phyloP scores from a whole-genome alignment of 169 alveolate species.

The Miamiensis avidus region DNA sequence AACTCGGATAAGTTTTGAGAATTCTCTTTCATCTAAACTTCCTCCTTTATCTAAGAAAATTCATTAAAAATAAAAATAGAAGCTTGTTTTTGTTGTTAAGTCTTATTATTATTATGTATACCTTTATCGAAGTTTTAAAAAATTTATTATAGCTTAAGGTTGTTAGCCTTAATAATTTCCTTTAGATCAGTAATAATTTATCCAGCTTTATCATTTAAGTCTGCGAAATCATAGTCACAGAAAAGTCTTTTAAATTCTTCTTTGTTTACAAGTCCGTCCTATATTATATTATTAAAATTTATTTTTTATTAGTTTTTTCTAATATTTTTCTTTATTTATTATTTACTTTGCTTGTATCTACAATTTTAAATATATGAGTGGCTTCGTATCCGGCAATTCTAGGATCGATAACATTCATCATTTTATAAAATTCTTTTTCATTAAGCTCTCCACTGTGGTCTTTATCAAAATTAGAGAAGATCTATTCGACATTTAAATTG shows the following conservation, averaged over 20 bases:
- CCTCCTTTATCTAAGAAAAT: constrained; percentile 30
- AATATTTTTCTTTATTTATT: not conserved
- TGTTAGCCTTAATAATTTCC: constrained; percentile 47
- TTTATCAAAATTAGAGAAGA: constrained; percentile 30
- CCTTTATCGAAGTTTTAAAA: constrained; percentile 36
- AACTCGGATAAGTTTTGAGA: constrained; percentile 22
- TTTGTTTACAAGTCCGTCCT: constrained; percentile 18
- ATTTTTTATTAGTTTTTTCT: too few relatives aligned
- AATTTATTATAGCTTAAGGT: constrained; percentile 27
- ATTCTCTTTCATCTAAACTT: constrained; percentile 33
- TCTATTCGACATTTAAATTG: constrained; percentile 24
- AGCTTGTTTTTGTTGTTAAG: not conserved
- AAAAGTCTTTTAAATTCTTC: constrained; percentile 33
- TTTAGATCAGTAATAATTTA: constrained; percentile 41
- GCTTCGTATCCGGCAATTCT: constrained; percentile 32
- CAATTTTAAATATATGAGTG: constrained; percentile 26
- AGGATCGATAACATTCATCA: constrained; percentile 16
- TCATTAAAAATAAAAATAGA: not conserved
- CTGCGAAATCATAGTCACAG: constrained; percentile 39
- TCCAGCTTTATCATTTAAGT: constrained; percentile 31
- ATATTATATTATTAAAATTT: not conserved
- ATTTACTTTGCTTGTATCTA: constrained; percentile 12
- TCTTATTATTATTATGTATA: too few relatives aligned
- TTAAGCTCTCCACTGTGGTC: constrained; percentile 36
- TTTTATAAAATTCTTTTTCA: constrained; percentile 31